Base-by-base conservation (phyloP, 352 stramenopile species). In the Globisporangium parvum region DNA sequence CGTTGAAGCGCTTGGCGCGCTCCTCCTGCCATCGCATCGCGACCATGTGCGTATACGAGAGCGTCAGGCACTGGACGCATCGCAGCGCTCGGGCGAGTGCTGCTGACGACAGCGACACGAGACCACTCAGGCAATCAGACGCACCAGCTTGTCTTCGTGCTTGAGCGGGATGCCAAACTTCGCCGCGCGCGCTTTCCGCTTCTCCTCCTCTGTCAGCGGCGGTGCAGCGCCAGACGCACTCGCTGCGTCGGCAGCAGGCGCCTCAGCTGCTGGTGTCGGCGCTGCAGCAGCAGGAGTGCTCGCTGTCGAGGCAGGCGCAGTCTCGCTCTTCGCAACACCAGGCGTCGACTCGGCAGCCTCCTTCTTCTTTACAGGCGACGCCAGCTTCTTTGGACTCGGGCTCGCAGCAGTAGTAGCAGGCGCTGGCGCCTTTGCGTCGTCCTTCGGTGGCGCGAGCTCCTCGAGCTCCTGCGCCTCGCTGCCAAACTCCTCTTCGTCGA, bases 401-500 rank as follows among this genome's bases (percentile, higher is more conserved):
- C 15, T n/a, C 12, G 51, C 6, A 5, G 35, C n/a, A 15, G 18
- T 12, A n/a, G 42, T 10, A 17, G 33, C 57, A 23, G 0, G 26
- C 2, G 54, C 37, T 50, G n/a, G n/a, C n/a, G 70, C 66, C 52
- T 67, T 69, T 9, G 53, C 47, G 6, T 70, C 62, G 15, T 71
- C 67, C 14, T 40, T 57, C 0, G 70, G 71, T 23, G 78, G 70
- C 51, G 72, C 79, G 20, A 90, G 69, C 47, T 77, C 79, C 55
- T 79, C 72, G 55, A 85, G 73, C 59, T 85, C 74, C 62, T 93
- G 78, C 51, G 79, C 81, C 45, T 82, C 79, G 60, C 70, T 85
- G 62, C 85, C 83, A 52, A 93, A 93, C 66, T 93, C 81, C 61
- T 95, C 85, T 53, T 91, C 84, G 55, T 95, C 85, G 48, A 95